These are phyloP conservation scores for Candida sp. DNA, from an alignment of 1,139 yeast species.

Conservation along the genomic window DNA sequence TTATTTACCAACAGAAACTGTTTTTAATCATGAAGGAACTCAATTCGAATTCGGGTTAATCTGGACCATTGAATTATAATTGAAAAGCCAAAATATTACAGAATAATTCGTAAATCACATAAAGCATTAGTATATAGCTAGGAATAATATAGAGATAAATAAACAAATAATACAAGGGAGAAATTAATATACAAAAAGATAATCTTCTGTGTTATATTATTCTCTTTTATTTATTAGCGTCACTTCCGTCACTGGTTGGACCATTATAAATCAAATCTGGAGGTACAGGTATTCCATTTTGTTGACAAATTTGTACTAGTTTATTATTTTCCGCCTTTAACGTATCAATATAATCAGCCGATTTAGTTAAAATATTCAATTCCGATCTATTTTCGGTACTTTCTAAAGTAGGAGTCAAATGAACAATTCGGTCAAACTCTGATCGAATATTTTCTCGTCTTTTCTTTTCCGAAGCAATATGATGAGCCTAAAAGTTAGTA, in stretches of 20 bases:
- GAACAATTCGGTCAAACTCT: slow-evolving; percentile 44
- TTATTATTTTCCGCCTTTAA: slow-evolving; percentile 37
- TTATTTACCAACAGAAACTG: slow-evolving; percentile 22
- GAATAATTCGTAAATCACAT: neutral
- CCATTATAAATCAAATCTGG: slow-evolving; percentile 36
- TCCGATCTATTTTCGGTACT: slow-evolving; percentile 46
- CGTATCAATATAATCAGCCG: slow-evolving; percentile 44
- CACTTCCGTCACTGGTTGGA: slow-evolving; percentile 22
- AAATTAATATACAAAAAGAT: neutral
- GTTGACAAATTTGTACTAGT: slow-evolving; percentile 30
- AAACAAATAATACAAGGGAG: neutral
- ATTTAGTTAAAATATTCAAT: slow-evolving; percentile 41
- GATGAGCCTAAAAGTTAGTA: slow-evolving; percentile 34
- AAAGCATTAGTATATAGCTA: neutral
- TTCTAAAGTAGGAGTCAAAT: slow-evolving; percentile 38
- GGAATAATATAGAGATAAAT: neutral
- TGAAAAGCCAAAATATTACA: neutral
- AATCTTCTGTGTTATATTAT: no score
- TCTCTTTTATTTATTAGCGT: slow-evolving; percentile 9
- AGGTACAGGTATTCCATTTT: slow-evolving; percentile 37
- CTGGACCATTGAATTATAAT: slow-evolving; percentile 5
- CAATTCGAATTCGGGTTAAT: slow-evolving; percentile 18
- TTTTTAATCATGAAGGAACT: slow-evolving; percentile 17
- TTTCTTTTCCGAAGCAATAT: slow-evolving; percentile 49
- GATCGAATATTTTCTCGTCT: slow-evolving; percentile 45